Base-by-base conservation (phyloP, 2,329 filamentous ascomycete species). In the Orbilia quercus region DNA sequence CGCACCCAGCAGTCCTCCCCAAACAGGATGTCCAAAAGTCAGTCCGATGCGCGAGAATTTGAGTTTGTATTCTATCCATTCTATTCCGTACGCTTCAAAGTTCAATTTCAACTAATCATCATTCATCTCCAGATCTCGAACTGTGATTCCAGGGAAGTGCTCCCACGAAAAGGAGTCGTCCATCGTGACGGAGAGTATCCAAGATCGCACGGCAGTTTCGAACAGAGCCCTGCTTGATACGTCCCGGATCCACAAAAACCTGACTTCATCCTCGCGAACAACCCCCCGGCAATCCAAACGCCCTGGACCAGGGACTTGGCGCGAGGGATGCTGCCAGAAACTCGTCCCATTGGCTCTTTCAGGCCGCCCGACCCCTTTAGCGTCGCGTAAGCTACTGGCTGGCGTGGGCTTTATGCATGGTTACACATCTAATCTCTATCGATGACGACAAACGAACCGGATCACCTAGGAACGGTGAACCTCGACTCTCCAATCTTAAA, bases 241-340 rank as follows among this genome's bases (percentile, higher is more conserved):
- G n/a, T n/a, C n/a, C n/a, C n/a, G n/a, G 20, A 16, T 36, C 40
- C 22, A 44, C 47, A 51, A 4, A 40, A 47, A 31, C 48, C 51
- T 60, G 45, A 54, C 25, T 36, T 42, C 54, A 44, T 51, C 3
- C 40, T 14, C n/a, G n/a, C 5, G 9, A 9, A 44, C 25, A n/a
- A 20, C 57, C n/a, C n/a, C n/a, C n/a, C n/a, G n/a, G n/a, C n/a
- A 45, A 63, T 51, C 44, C 42, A 58, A 58, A 66, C 51, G 34
- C 62, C 65, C 55, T 57, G 65, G 62, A 48, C 58, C 55, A 53
- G 36, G 25, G 57, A 42, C 57, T 63, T 70, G 65, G 65, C 65
- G 51, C 54, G 48, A 31, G 40, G 57, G 34, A 42, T 50, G 42
- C 44, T 31, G 7, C 9, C n/a, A 40, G 44, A 28, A 25, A 12